Percentiles rank a stretch among this genome's conserved stretches.
These are phyloP conservation scores for Forsythia suspensa DNA, from an alignment of 257 asterid genomes.

Conservation along the genomic window DNA sequence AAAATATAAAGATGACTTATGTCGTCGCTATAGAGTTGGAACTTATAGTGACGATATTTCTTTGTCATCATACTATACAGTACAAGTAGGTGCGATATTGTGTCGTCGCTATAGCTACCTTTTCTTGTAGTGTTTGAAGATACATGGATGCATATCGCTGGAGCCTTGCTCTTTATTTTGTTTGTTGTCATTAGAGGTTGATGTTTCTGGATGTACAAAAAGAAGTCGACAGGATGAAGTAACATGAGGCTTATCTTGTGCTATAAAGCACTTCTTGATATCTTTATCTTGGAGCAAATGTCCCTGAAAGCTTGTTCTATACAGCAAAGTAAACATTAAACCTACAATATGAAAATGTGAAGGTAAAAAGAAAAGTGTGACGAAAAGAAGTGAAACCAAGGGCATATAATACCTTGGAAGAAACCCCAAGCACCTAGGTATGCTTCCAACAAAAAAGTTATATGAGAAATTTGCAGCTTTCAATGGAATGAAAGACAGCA, in stretches of 20 bases:
- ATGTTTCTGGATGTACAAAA: too few relatives aligned
- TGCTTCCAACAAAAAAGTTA: slow-evolving; percentile 72
- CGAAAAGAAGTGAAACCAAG: slow-evolving; percentile 5
- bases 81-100: too few relatives aligned
- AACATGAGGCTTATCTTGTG: slow-evolving; percentile 8
- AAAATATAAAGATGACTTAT: too few relatives aligned
- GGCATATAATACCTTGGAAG: slow-evolving; percentile 61
- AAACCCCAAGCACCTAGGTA: slow-evolving; percentile 74
- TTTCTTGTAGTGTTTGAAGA: too few relatives aligned
- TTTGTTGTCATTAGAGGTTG: too few relatives aligned
- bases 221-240: too few relatives aligned
- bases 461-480: slow-evolving; percentile 75
- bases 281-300: slow-evolving; percentile 69
- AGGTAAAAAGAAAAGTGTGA: not conserved
- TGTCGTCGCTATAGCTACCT: too few relatives aligned
- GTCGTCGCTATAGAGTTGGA: too few relatives aligned
- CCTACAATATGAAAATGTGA: not conserved
- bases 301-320: slow-evolving; percentile 75
- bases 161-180: too few relatives aligned
- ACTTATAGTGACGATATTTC: too few relatives aligned
- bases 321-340: slow-evolving; percentile 12
- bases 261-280: slow-evolving; percentile 59
- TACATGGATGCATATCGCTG: too few relatives aligned
- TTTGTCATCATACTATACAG: too few relatives aligned
- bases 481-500: slow-evolving; percentile 68